Evolutionary conservation across 495 filamentous ascomycete genomes (phyloP).

Genomic region (Patellaria atrata): DNA sequence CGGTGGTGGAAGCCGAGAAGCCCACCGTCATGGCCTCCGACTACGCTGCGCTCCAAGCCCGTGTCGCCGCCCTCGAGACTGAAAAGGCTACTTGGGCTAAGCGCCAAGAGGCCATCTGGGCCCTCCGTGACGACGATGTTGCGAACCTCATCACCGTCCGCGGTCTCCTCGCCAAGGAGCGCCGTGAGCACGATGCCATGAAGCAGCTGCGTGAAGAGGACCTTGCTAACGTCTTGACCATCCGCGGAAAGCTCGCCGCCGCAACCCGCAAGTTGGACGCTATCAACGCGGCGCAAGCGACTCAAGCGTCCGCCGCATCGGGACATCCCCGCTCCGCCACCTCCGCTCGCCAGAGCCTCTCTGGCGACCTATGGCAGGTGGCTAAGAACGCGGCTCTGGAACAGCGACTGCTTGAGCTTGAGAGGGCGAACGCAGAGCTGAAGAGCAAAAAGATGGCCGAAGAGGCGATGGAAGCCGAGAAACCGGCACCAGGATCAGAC

Average conservation of each 20-base stretch:
- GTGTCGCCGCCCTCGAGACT: slow-evolving; percentile 11
- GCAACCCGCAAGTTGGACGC: slow-evolving; percentile 18
- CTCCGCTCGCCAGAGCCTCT: no score
- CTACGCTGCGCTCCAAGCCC: slow-evolving; percentile 13
- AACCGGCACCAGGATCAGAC: slow-evolving; percentile 1
- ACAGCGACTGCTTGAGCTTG: slow-evolving; percentile 23
- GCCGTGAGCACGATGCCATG: slow-evolving; percentile 21
- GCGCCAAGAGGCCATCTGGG: slow-evolving; percentile 23
- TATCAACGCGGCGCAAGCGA: slow-evolving; percentile 1
- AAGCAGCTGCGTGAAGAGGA: slow-evolving; percentile 24
- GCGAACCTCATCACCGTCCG: slow-evolving; percentile 24
- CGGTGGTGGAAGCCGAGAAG: slow-evolving; percentile 20
- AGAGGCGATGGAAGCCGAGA: background rate
- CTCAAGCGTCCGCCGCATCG: slow-evolving; percentile 1
- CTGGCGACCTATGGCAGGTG: slow-evolving; percentile 23
- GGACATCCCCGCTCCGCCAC: background rate
- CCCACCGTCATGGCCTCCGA: slow-evolving; percentile 20
- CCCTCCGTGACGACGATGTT: slow-evolving; percentile 25
- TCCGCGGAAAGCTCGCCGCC: slow-evolving; percentile 21
- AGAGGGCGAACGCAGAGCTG: slow-evolving; percentile 21
- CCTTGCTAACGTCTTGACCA: slow-evolving; percentile 19
- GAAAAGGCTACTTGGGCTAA: slow-evolving; percentile 20
- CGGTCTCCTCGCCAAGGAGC: slow-evolving; percentile 22
- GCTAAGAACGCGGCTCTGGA: slow-evolving; percentile 25
- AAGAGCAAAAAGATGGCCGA: slow-evolving; percentile 5